A percentile compares a stretch with the other conserved stretches of the same genome.
phyloP scores from a whole-genome alignment of 805 yeast genomes.

The Wickerhamomyces chaumierensis region DNA sequence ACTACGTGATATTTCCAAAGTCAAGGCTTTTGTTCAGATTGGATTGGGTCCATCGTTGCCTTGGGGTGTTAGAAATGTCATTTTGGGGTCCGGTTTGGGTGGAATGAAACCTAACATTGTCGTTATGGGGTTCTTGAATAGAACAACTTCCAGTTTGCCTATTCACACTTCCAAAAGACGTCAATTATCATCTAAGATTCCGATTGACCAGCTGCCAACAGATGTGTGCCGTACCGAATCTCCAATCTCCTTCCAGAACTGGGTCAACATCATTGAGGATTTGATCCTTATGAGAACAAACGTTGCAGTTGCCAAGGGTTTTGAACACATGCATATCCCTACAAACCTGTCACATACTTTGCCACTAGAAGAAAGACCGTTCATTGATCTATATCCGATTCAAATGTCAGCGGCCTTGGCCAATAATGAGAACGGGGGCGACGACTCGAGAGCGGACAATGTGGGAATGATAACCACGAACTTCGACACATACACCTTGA shows the following conservation, averaged over 20 bases:
- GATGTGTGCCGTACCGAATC: slow-evolving; percentile 65
- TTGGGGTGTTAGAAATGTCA: slow-evolving; percentile 94
- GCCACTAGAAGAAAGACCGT: slow-evolving; percentile 28
- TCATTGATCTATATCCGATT: slow-evolving; percentile 88
- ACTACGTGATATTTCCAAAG: slow-evolving; percentile 61
- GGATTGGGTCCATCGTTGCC: slow-evolving; percentile 78
- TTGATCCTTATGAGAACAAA: slow-evolving; percentile 79
- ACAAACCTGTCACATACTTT: slow-evolving; percentile 22
- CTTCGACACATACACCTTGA: slow-evolving; percentile 91
- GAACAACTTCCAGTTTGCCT: too few species aligned
- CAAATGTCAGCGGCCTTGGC: slow-evolving; percentile 86
- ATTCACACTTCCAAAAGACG: too few species aligned
- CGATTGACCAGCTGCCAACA: slow-evolving; percentile 48
- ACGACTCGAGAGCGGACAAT: too few species aligned
- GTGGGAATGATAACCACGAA: slow-evolving; percentile 84
- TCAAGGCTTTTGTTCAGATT: slow-evolving; percentile 92
- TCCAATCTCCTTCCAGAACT: slow-evolving; percentile 60
- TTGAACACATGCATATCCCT: slow-evolving; percentile 59
- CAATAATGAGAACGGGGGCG: slow-evolving; percentile 43
- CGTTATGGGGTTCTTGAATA: slow-evolving; percentile 80
- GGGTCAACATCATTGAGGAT: slow-evolving; percentile 93
- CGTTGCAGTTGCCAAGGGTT: slow-evolving; percentile 90
- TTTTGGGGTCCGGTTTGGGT: slow-evolving; percentile 90
- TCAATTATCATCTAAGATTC: slow-evolving; percentile 9
- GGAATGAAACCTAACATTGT: slow-evolving; percentile 97